A percentile compares a stretch with the other conserved stretches of the same genome.
These are phyloP conservation scores for Tylopilus intermedius DNA, from an alignment of 768 basidiomycete species.

Conservation along the genomic window DNA sequence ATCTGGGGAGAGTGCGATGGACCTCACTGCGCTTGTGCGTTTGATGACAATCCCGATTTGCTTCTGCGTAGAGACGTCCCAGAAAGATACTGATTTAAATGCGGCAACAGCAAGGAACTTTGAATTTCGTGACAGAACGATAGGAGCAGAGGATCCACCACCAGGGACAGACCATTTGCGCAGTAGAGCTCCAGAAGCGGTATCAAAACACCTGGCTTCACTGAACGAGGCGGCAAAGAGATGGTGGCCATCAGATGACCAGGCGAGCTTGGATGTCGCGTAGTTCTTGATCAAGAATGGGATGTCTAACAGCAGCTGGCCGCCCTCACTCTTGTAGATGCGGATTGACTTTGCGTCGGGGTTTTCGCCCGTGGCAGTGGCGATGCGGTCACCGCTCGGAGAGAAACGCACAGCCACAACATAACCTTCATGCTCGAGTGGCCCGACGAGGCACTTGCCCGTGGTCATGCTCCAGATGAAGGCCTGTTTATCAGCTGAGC, in stretches of 20 bases:
- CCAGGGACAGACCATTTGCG: neutral
- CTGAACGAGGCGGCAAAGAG: neutral
- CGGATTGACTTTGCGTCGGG: neutral
- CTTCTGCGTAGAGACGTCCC: neutral
- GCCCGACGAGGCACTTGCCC: neutral
- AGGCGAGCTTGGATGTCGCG: neutral
- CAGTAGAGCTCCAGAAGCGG: neutral
- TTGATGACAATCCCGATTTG: neutral
- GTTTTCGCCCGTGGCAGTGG: neutral
- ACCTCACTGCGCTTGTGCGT: neutral
- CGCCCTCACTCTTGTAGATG: neutral
- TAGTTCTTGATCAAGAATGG: neutral
- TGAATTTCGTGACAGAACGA: neutral
- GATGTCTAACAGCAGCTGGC: neutral
- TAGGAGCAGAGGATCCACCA: neutral
- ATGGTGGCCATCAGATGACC: neutral
- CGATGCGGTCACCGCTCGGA: neutral
- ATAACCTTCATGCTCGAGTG: neutral
- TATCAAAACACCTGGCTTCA: neutral
- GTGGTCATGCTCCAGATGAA: neutral
- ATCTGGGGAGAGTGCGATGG: neutral
- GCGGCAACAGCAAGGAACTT: neutral
- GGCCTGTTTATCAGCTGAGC: neutral
- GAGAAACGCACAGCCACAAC: slow-evolving; percentile 5
- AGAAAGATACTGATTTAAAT: neutral